Evolutionary conservation across 345 rosid genomes (phyloP).

Genomic region (Fremontodendron californicum): DNA sequence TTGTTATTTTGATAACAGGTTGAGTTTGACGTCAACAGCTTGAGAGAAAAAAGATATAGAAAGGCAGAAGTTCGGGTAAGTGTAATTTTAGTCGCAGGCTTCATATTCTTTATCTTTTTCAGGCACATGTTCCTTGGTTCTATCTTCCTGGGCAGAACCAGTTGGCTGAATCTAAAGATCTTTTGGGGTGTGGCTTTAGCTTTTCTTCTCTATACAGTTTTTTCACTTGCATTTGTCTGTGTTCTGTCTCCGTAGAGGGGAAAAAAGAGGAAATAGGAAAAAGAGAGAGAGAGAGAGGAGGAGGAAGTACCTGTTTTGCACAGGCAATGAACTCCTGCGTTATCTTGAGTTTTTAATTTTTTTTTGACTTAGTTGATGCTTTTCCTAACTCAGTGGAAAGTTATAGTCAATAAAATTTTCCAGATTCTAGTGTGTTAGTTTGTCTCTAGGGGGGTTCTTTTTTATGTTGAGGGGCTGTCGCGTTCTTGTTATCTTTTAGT

Average conservation of each 20-base stretch:
- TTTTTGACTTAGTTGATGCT: neutral
- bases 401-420: neutral
- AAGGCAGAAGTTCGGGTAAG: too few species aligned
- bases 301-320: neutral
- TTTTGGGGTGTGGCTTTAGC: neutral
- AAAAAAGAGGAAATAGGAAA: too few species aligned
- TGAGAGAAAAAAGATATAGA: too few species aligned
- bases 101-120: too few species aligned
- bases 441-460: neutral
- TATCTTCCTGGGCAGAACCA: neutral
- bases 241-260: too few species aligned
- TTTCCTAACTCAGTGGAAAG: neutral
- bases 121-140: too few species aligned
- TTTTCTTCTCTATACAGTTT: neutral
- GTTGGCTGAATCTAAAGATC: too few species aligned
- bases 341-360: neutral
- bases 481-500: neutral
- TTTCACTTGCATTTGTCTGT: too few species aligned
- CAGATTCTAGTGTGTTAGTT: neutral
- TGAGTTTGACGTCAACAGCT: conserved; percentile 35
- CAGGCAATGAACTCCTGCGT: neutral
- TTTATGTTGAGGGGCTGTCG: neutral
- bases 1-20: conserved; percentile 26
- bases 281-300: too few species aligned
- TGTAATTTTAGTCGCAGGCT: too few species aligned